Percentiles rank a stretch among this genome's conserved stretches.
phyloP scores from a whole-genome alignment of 805 yeast genomes.

The Saturnispora dispora region DNA sequence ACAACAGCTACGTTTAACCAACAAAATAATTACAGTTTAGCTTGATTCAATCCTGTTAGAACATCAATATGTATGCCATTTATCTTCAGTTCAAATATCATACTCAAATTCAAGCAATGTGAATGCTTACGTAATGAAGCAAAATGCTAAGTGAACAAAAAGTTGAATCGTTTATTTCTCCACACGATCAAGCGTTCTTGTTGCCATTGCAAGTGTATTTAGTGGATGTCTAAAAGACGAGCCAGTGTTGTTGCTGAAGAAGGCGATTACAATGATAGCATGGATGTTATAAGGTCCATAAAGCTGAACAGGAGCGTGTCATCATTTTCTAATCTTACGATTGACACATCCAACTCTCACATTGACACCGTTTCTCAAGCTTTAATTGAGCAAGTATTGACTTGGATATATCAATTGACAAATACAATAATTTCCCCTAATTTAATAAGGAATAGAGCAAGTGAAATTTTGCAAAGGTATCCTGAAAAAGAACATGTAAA shows the following conservation, averaged over 20 bases:
- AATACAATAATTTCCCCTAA: background rate
- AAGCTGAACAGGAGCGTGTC: background rate
- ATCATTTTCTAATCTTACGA: background rate
- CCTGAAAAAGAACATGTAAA: background rate
- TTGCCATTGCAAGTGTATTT: background rate
- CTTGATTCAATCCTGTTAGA: no score
- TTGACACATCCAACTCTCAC: background rate
- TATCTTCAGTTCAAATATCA: background rate
- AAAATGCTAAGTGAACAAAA: background rate
- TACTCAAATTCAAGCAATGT: background rate
- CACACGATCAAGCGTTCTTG: background rate
- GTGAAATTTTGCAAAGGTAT: background rate
- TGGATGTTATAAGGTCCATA: background rate
- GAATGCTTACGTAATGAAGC: background rate
- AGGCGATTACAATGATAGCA: background rate
- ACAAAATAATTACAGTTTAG: no score
- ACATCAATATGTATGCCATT: background rate
- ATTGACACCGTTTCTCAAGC: background rate
- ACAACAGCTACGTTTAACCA: no score
- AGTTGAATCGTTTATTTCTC: background rate
- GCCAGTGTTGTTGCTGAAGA: background rate
- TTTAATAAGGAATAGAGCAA: background rate
- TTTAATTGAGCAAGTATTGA: background rate
- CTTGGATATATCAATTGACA: background rate
- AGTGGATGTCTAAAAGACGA: slow-evolving; percentile 7